Evolutionary conservation across 179 eudicot genomes (phyloP).

Genomic region (Patellifolia procumbens): DNA sequence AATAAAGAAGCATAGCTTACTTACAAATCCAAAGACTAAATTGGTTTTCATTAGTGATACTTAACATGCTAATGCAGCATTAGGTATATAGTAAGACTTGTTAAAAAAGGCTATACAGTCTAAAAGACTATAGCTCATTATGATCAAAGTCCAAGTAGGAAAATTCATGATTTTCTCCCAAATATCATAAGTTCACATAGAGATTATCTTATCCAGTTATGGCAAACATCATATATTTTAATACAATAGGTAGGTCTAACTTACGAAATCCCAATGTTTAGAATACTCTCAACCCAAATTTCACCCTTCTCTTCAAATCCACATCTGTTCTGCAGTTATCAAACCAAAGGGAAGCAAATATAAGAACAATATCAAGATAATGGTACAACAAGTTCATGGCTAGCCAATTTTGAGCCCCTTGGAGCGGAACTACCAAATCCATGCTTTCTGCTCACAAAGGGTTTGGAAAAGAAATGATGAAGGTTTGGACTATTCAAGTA

Average conservation of each 20-base stretch:
- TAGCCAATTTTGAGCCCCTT: background rate
- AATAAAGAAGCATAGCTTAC: background rate
- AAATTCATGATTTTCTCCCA: background rate
- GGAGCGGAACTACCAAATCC: background rate
- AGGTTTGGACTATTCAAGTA: background rate
- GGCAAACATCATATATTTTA: slow-evolving; percentile 4
- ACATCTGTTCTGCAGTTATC: slow-evolving; percentile 79
- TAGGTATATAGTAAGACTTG: background rate
- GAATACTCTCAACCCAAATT: slow-evolving; percentile 88
- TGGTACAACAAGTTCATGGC: background rate
- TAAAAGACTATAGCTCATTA: background rate
- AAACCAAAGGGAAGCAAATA: slow-evolving; percentile 6
- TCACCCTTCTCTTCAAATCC: slow-evolving; percentile 96
- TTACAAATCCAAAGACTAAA: background rate
- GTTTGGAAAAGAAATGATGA: background rate
- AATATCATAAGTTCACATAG: background rate
- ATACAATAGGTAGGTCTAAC: slow-evolving; percentile 32
- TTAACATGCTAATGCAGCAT: too few relatives aligned
- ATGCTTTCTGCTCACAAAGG: background rate
- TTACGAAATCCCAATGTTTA: slow-evolving; percentile 97
- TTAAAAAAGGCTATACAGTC: background rate
- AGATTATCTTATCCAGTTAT: background rate
- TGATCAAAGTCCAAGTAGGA: background rate
- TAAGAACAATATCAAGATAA: background rate
- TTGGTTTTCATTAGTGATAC: background rate